Evolutionary conservation across 176 grass and related monocot genomes (phyloP).

Genomic region (Phragmites australis): DNA sequence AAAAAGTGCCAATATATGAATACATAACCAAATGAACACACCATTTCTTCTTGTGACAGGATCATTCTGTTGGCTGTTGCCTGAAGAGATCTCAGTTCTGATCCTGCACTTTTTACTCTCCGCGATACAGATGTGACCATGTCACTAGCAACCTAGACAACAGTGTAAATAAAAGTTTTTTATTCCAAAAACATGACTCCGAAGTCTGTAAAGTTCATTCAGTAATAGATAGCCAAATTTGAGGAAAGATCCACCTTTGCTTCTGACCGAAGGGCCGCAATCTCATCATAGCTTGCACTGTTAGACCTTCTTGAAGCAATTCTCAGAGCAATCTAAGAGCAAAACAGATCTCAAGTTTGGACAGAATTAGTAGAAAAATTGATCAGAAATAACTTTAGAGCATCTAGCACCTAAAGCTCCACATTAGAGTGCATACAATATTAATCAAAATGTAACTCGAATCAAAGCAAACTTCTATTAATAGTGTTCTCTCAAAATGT

Average conservation of each 20-base stretch:
- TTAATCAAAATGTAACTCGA: conserved; percentile 20
- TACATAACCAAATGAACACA: conserved; percentile 28
- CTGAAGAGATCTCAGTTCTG: conserved; percentile 64
- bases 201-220: conserved; percentile 1
- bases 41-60: conserved; percentile 89
- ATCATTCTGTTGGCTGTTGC: conserved; percentile 71
- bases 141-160: conserved; percentile 51
- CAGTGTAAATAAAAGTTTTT: conserved; percentile 25
- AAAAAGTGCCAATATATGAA: conserved; percentile 15
- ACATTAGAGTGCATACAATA: neutral
- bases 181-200: conserved; percentile 29
- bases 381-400: conserved; percentile 7
- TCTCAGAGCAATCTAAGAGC: conserved; percentile 50
- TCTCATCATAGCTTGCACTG: conserved; percentile 49
- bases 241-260: conserved; percentile 53
- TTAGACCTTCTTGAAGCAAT: conserved; percentile 53
- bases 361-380: conserved; percentile 32
- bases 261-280: conserved; percentile 45
- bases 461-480: conserved; percentile 21
- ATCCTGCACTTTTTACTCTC: conserved; percentile 52
- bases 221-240: conserved; percentile 39
- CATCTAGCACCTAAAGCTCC: conserved; percentile 14
- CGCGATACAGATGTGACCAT: conserved; percentile 43
- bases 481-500: conserved; percentile 15
- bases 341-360: conserved; percentile 40